A percentile compares a stretch with the other conserved stretches of the same genome.
phyloP scores from a whole-genome alignment of 352 stramenopile genomes.

The Globisporangium sylvaticum region DNA sequence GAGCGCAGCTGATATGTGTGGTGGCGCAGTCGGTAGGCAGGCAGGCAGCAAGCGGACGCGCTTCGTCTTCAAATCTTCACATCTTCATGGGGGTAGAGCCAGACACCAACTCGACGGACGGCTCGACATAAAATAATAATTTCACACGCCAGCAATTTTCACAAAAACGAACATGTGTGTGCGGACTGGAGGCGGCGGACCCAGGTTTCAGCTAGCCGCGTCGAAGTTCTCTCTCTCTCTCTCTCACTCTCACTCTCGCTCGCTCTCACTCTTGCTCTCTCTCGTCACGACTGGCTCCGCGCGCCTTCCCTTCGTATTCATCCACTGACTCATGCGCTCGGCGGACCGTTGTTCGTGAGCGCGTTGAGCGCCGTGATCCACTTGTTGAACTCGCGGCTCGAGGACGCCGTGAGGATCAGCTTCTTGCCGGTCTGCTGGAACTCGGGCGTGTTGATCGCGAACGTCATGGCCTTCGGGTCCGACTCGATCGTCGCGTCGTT shows the following conservation, averaged over 20 bases:
- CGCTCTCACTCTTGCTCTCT: background rate
- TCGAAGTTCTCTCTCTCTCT: background rate
- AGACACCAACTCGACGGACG: background rate
- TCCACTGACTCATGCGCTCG: slow-evolving; percentile 26
- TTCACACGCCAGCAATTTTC: slow-evolving; percentile 9
- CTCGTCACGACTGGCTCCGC: background rate
- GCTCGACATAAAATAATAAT: slow-evolving; percentile 13
- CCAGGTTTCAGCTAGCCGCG: background rate
- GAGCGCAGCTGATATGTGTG: background rate
- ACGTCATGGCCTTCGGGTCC: slow-evolving; percentile 61
- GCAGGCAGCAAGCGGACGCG: background rate
- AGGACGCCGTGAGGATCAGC: slow-evolving; percentile 69
- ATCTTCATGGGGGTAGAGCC: background rate
- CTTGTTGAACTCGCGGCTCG: slow-evolving; percentile 82
- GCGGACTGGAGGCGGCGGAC: background rate
- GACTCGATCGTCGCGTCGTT: slow-evolving; percentile 63
- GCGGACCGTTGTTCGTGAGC: slow-evolving; percentile 31
- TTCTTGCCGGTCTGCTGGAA: slow-evolving; percentile 73
- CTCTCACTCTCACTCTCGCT: no score
- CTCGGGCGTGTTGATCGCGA: slow-evolving; percentile 77
- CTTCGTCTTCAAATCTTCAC: background rate
- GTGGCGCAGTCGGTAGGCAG: background rate
- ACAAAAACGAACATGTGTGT: background rate
- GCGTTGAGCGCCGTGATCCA: slow-evolving; percentile 67
- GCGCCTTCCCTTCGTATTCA: background rate